A percentile compares a stretch with the other conserved stretches of the same genome.
These are phyloP conservation scores for Hericium coralloides DNA, from an alignment of 768 basidiomycete genomes.

Conservation along the genomic window DNA sequence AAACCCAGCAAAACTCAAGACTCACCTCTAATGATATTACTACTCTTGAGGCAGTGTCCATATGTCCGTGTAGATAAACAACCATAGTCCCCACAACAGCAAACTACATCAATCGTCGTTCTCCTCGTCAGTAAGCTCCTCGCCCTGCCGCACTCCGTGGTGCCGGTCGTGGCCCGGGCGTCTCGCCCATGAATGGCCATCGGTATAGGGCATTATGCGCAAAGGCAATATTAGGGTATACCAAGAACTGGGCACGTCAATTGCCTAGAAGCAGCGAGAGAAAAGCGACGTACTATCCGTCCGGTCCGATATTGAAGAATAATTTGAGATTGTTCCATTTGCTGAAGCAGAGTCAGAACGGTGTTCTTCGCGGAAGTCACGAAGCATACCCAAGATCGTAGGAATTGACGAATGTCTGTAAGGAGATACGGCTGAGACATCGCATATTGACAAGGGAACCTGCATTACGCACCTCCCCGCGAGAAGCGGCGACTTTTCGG, in stretches of 20 bases:
- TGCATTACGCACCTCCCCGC: constrained; percentile 50
- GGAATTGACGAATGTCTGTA: constrained; percentile 75
- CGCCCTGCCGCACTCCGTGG: constrained; percentile 56
- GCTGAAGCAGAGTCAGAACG: constrained; percentile 20
- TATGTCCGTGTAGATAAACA: no score
- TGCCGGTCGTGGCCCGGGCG: constrained; percentile 55
- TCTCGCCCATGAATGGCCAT: constrained; percentile 78
- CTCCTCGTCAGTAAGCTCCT: constrained; percentile 81
- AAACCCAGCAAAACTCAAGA: constrained; percentile 10
- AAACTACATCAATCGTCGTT: constrained; percentile 24
- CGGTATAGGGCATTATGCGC: constrained; percentile 70
- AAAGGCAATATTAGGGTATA: constrained; percentile 80
- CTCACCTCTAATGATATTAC: constrained; percentile 1
- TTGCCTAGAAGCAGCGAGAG: background rate
- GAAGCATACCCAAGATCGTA: constrained; percentile 77
- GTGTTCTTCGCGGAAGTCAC: background rate
- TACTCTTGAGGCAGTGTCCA: background rate
- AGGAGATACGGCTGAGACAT: background rate
- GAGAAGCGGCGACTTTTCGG: constrained; percentile 49
- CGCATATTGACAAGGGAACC: background rate
- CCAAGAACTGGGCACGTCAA: constrained; percentile 41
- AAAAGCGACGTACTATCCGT: constrained; percentile 63
- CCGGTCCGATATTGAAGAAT: constrained; percentile 80
- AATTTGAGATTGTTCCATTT: constrained; percentile 60
- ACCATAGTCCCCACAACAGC: no score